Conservation (phyloP, 352 stramenopile species). For the Albugo laibachii region DNA sequence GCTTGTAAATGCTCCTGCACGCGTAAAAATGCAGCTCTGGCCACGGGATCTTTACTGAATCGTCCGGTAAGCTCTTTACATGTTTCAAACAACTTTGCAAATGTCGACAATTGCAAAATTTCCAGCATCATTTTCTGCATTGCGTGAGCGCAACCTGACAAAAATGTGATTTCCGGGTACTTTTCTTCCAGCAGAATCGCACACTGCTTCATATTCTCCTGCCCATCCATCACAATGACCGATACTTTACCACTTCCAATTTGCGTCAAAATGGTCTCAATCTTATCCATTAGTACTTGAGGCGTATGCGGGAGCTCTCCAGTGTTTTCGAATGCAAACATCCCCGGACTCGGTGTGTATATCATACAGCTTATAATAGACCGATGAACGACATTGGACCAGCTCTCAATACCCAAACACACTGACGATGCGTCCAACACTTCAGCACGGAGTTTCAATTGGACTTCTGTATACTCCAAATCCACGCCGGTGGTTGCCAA, state of each 20-base stretch:
- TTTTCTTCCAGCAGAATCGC: conserved; percentile 22
- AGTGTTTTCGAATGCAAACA: conserved; percentile 42
- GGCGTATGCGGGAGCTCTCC: conserved; percentile 20
- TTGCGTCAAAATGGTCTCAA: conserved; percentile 37
- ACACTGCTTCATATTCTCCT: conserved; percentile 33
- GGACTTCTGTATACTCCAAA: conserved; percentile 35
- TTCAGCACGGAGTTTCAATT: conserved; percentile 33
- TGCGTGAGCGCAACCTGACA: conserved; percentile 34
- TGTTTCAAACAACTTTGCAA: conserved; percentile 17
- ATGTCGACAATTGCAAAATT: conserved; percentile 20
- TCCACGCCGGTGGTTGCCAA: conserved; percentile 30
- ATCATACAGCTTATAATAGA: conserved; percentile 34
- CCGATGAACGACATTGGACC: conserved; percentile 16
- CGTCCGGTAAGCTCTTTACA: conserved; percentile 23
- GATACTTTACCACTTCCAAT: conserved; percentile 29
- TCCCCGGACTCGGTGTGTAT: conserved; percentile 22
- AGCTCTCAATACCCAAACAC: conserved; percentile 34
- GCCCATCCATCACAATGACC: conserved; percentile 33
- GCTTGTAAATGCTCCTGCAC: conserved; percentile 27
- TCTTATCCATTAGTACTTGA: conserved; percentile 27
- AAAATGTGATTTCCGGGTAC: conserved; percentile 34
- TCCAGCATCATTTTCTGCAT: conserved; percentile 40
- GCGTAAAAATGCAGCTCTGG: conserved; percentile 20
- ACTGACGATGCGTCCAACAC: conserved; percentile 24
- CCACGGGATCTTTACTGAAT: conserved; percentile 24